phyloP scores from a whole-genome alignment of 805 yeast genomes.

The Diddensiella transvaalensis region DNA sequence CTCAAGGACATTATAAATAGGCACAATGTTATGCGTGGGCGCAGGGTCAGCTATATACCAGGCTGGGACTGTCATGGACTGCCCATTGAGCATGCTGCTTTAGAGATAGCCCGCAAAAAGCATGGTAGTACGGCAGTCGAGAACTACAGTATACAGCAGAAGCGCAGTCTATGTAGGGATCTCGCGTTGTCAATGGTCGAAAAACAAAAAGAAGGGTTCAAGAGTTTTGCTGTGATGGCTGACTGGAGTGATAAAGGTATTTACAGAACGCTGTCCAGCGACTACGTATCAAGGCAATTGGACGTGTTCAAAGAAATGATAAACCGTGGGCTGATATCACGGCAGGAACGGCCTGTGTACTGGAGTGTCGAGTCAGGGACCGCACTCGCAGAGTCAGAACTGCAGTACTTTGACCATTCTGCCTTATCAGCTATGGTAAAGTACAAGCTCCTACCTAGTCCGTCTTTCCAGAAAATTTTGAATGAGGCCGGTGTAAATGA shows the following conservation, averaged over 20 bases:
- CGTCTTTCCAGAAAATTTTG: constrained; percentile 12
- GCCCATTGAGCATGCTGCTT: constrained; percentile 89
- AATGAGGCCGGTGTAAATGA: background rate
- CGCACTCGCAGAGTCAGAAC: constrained; percentile 94
- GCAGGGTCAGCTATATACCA: constrained; percentile 68
- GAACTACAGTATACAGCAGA: constrained; percentile 43
- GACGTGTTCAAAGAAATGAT: constrained; percentile 63
- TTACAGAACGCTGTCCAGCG: constrained; percentile 68
- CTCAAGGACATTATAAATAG: constrained; percentile 83
- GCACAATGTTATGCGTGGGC: constrained; percentile 58
- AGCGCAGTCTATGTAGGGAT: constrained; percentile 59
- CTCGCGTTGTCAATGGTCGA: constrained; percentile 69
- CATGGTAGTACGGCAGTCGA: constrained; percentile 30
- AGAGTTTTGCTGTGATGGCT: constrained; percentile 73
- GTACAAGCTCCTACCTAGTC: constrained; percentile 49
- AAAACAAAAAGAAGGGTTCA: constrained; percentile 61
- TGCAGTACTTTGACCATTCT: constrained; percentile 77
- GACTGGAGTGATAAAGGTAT: constrained; percentile 57
- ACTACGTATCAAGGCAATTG: constrained; percentile 74
- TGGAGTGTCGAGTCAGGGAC: constrained; percentile 96
- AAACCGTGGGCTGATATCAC: constrained; percentile 60
- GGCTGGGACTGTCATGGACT: constrained; percentile 99
- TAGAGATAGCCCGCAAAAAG: constrained; percentile 42
- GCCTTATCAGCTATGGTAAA: constrained; percentile 67
- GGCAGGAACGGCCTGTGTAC: constrained; percentile 92